Evolutionary conservation across 345 rosid genomes (phyloP), one percentile per base, ranked within the genome.

Genomic region (Balakata baccata): DNA sequence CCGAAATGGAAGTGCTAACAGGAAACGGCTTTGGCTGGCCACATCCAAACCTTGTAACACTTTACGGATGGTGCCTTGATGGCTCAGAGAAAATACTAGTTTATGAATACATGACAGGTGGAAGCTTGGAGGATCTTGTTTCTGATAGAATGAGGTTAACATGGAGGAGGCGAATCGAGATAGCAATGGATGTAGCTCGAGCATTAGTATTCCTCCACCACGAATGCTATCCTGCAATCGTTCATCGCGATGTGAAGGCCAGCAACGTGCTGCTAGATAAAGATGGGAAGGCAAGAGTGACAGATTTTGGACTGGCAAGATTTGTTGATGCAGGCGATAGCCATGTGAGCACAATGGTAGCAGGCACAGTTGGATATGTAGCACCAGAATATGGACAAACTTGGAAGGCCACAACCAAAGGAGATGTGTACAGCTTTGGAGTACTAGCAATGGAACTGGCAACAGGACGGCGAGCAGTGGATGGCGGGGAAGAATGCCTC

Each of bases 371-470:
- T 0, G 97, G 98, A 6, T 94, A 94, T 60, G 97, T 94, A 29
- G 98, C 97, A 25, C 98, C 98, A 0, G 97, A 94, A 80, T 94
- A 94, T 41, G 95, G 98, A 49, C 98, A 92, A 74, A 92, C 94
- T 12, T 92, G 96, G 92, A 89, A 86, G 29, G 97, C 97, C 4
- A 94, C 98, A 4, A 90, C 93, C 5, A 92, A 90, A 75, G 98
- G 98, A 4, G 98, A 94, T 56, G 98, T 94, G 66, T 94, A 92
- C 69, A 94, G 98, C 64, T 94, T 84, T 34, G 98, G 98, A 7
- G 93, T 94, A 4, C 54, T 94, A 75, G 76, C 80, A 16, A 92
- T 94, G 98, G 98, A 94, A 59, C 80, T 94, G 46, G 97, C 98
- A 0, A 94, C 97, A 0, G 93, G 90, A 58, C 82, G 98, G 83